phyloP scores from a whole-genome alignment of 805 yeast genomes.

The Kluyveromyces dobzhanskii region DNA sequence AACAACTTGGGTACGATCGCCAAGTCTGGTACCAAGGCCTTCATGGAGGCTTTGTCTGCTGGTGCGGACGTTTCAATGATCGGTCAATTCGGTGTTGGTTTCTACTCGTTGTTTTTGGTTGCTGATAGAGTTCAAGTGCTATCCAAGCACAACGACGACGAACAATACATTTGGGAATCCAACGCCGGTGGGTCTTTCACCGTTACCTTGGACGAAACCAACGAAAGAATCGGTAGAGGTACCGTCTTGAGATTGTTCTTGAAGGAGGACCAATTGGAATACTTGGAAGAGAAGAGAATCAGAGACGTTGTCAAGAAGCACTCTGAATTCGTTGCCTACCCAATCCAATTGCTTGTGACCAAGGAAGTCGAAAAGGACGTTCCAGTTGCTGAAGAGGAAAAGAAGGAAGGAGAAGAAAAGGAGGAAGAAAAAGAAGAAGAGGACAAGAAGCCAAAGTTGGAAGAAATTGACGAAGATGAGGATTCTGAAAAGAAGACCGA shows the following conservation, averaged over 20 bases:
- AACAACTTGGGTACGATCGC: conserved; percentile 99
- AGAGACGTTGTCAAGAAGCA: conserved; percentile 99
- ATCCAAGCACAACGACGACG: conserved; percentile 97
- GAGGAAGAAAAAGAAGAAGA: conserved; percentile 46
- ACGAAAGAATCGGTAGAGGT: conserved; percentile 92
- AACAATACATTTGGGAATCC: conserved; percentile 99
- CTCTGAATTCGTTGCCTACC: conserved; percentile 98
- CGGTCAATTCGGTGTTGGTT: conserved; percentile 99
- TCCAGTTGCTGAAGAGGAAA: conserved; percentile 67
- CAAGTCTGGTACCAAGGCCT: conserved; percentile 98
- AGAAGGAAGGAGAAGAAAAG: conserved; percentile 36
- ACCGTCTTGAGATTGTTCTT: conserved; percentile 88
- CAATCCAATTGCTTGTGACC: conserved; percentile 95
- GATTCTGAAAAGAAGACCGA: conserved; percentile 61
- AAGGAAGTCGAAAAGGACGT: conserved; percentile 99
- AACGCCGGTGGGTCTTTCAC: conserved; percentile 99
- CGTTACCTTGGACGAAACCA: conserved; percentile 79
- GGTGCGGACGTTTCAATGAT: conserved; percentile 99
- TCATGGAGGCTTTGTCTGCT: conserved; percentile 98
- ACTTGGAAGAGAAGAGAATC: conserved; percentile 98
- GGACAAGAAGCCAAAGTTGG: conserved; percentile 60
- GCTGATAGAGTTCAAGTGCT: conserved; percentile 98
- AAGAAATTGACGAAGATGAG: conserved; percentile 67
- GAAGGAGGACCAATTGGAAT: conserved; percentile 98
- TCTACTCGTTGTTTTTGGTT: conserved; percentile 97